A percentile compares a stretch with the other conserved stretches of the same genome.
Evolutionary conservation across 2,329 filamentous ascomycete genomes (phyloP).

Genomic region (Bipolaris gigantea): DNA sequence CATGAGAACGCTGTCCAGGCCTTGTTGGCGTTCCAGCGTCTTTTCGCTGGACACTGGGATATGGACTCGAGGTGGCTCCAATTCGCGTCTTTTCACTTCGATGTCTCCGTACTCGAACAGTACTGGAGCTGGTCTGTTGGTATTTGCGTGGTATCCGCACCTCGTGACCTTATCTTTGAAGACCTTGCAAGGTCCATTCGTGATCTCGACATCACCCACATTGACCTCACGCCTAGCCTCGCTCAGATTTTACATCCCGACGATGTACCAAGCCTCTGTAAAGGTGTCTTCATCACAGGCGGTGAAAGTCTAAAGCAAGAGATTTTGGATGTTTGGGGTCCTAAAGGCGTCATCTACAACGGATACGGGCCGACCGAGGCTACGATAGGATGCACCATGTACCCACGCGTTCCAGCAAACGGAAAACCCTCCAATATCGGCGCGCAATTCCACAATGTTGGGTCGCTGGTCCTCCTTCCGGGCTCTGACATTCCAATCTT

Average conservation of each 20-base stretch:
- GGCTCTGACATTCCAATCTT: constrained; percentile 72
- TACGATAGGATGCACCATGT: constrained; percentile 91
- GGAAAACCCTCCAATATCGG: constrained; percentile 89
- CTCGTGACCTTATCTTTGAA: constrained; percentile 81
- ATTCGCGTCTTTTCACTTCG: constrained; percentile 93
- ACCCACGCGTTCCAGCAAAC: constrained; percentile 73
- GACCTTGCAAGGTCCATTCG: constrained; percentile 75
- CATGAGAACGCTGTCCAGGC: constrained; percentile 89
- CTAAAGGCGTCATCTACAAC: constrained; percentile 81
- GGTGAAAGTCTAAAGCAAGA: constrained; percentile 88
- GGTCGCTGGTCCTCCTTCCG: constrained; percentile 74
- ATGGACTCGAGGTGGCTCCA: constrained; percentile 78
- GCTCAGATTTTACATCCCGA: constrained; percentile 76
- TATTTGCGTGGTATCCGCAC: constrained; percentile 79
- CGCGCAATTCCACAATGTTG: constrained; percentile 82
- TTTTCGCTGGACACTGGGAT: constrained; percentile 78
- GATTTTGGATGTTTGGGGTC: constrained; percentile 83
- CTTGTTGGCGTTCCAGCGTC: constrained; percentile 79
- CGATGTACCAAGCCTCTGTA: constrained; percentile 76
- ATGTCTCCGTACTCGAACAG: constrained; percentile 89
- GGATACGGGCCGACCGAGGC: constrained; percentile 89
- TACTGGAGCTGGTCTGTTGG: constrained; percentile 96
- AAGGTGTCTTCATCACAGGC: constrained; percentile 89
- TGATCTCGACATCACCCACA: constrained; percentile 77
- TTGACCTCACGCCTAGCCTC: constrained; percentile 87